Evolutionary conservation across 1,284 basidiomycete genomes (phyloP), one percentile per base, ranked within the genome.

Genomic region (Wolfiporia cocos): DNA sequence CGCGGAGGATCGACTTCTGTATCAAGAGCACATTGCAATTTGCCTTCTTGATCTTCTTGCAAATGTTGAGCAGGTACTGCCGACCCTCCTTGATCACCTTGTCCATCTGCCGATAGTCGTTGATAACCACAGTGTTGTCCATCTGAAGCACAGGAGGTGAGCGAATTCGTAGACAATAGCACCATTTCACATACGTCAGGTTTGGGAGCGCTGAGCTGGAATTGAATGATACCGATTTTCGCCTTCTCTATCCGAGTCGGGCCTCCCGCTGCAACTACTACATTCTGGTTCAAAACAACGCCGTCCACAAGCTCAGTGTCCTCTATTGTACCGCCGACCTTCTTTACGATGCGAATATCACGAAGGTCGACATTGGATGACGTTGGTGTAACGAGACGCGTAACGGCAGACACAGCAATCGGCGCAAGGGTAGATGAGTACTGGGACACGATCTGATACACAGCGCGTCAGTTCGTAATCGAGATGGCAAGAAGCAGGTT

Each of bases 91-190:
- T 99, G 65, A 99, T 86, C 50, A 99, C 95, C 67, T 97, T 98
- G 77, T 99, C 96, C 95, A 99, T 99, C 68, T 99, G 96, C 29
- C 96, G 85, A 72, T 99, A 99, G 68, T 99, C 95, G 58, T 97
- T 99, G 55, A 99, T 97, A 34, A 99, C 88, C 36, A 99, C 94
- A 28, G 96, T 97, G 72, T 99, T 99, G 70, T 99, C 96, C 96
- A 99, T 99, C 92, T 96, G 51, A 15, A 30, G 37, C 26, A 23
- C 18, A 30, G n/a, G n/a, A n/a, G n/a, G n/a, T n/a, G n/a, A n/a
- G n/a, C n/a, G n/a, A n/a, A n/a, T 36, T 14, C n/a, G 11, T 5
- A 10, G 22, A 6, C 0, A 18, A 30, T 24, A 18, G 24, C 3
- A 10, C 17, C 3, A 17, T 14, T 32, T 18, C 15, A 70, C 86